Evolutionary conservation across 2,329 filamentous ascomycete genomes (phyloP).

Genomic region (Herpotrichia juniperi): DNA sequence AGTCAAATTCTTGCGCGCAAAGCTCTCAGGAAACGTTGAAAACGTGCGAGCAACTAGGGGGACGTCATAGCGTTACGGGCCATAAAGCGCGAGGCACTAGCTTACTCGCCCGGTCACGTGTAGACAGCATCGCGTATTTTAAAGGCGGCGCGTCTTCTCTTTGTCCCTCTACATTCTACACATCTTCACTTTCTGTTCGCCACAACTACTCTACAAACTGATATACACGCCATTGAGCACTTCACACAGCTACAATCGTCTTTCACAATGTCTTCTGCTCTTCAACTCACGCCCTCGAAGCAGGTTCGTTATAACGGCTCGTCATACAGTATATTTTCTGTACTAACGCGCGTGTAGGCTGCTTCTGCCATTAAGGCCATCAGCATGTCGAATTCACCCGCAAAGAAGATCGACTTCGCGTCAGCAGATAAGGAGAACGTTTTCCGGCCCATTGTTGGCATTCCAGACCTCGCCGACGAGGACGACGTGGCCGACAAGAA

Average conservation of each 20-base stretch:
- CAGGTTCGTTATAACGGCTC: slow-evolving; percentile 59
- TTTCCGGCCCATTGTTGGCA: slow-evolving; percentile 62
- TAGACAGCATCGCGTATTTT: slow-evolving; percentile 17
- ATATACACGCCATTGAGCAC: slow-evolving; percentile 13
- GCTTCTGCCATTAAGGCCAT: slow-evolving; percentile 84
- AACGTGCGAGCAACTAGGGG: slow-evolving; percentile 7
- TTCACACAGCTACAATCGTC: slow-evolving; percentile 15
- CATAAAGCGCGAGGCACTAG: background rate
- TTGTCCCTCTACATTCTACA: slow-evolving; percentile 26
- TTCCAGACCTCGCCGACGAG: slow-evolving; percentile 50
- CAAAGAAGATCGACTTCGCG: slow-evolving; percentile 86
- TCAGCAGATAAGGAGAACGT: slow-evolving; percentile 82
- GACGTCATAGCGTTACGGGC: slow-evolving; percentile 36
- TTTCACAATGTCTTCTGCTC: slow-evolving; percentile 69
- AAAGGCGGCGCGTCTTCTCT: slow-evolving; percentile 27
- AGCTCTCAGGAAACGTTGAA: slow-evolving; percentile 10
- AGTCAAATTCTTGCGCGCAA: background rate
- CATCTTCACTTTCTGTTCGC: slow-evolving; percentile 28
- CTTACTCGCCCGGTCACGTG: slow-evolving; percentile 12
- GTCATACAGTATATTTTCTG: slow-evolving; percentile 37
- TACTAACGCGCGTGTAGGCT: slow-evolving; percentile 65
- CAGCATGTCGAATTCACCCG: slow-evolving; percentile 85
- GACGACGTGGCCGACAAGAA: slow-evolving; percentile 52
- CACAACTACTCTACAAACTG: slow-evolving; percentile 23
- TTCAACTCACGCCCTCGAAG: slow-evolving; percentile 74